Percentiles rank a stretch among this genome's conserved stretches.
Evolutionary conservation across 139 green algal species (phyloP).

Genomic region (Auxenochlorella pyrenoidosa): DNA sequence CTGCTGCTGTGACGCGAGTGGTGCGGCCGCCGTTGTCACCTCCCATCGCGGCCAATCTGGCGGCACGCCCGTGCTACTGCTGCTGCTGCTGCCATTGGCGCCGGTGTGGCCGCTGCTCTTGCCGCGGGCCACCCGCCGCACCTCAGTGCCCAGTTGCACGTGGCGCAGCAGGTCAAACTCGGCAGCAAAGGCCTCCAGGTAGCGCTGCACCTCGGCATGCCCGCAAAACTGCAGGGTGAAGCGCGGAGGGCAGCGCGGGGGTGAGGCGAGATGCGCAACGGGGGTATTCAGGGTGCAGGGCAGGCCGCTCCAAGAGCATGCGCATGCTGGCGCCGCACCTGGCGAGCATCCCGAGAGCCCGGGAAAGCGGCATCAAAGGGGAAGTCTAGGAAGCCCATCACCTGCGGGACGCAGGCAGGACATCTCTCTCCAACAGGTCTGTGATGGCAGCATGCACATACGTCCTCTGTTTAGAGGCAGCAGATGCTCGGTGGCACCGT

Average conservation of each 20-base stretch:
- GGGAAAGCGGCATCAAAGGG: slow-evolving; percentile 57
- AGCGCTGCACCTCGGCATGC: slow-evolving; percentile 55
- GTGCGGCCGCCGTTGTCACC: background rate
- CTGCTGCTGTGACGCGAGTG: background rate
- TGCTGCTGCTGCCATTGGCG: background rate
- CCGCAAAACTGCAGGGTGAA: slow-evolving; percentile 38
- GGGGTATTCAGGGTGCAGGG: no score
- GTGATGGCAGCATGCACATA: no score
- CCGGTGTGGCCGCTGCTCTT: background rate
- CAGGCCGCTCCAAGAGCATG: no score
- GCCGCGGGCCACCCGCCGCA: slow-evolving; percentile 13
- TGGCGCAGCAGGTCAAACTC: slow-evolving; percentile 46
- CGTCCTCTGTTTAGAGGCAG: no score
- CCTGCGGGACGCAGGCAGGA: slow-evolving; percentile 27
- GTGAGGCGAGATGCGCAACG: no score
- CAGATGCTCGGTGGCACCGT: no score
- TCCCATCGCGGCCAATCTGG: slow-evolving; percentile 17
- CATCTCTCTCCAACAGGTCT: no score
- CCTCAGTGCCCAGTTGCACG: slow-evolving; percentile 48
- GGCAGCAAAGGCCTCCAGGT: slow-evolving; percentile 65
- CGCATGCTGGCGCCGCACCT: no score
- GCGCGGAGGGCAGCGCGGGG: no score
- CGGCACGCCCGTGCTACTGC: background rate
- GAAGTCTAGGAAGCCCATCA: slow-evolving; percentile 81
- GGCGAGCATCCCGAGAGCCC: slow-evolving; percentile 45